Conservation (phyloP, 192 early-diverging fungal genomes). For the Backusella luteola region DNA sequence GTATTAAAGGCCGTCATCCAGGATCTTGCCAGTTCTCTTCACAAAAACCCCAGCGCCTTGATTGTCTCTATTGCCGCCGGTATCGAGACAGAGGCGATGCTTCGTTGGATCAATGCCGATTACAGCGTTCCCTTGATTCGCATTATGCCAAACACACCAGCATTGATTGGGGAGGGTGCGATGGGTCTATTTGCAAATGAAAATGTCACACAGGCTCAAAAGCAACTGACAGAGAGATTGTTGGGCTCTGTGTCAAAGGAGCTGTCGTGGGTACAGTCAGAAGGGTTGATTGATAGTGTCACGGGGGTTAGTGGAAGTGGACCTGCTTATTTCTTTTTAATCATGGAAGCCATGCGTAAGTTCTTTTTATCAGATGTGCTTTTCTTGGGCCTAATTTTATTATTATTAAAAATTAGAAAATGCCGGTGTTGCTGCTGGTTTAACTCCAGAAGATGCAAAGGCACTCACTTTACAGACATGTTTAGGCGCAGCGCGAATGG, state of each 20-base stretch:
- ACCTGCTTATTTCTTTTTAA: constrained; percentile 91
- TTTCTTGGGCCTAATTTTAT: constrained; percentile 51
- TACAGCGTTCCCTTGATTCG: constrained; percentile 41
- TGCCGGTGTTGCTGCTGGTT: constrained; percentile 72
- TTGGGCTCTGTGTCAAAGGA: constrained; percentile 71
- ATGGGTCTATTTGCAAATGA: constrained; percentile 72
- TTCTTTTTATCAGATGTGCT: not conserved
- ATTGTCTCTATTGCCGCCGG: constrained; percentile 91
- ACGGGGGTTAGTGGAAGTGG: constrained; percentile 85
- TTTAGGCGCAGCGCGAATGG: constrained; percentile 89
- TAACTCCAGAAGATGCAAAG: constrained; percentile 69
- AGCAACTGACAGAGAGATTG: constrained; percentile 64
- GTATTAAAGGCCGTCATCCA: constrained; percentile 73
- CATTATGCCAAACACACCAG: constrained; percentile 94
- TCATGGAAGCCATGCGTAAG: constrained; percentile 77
- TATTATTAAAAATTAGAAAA: constrained; percentile 78
- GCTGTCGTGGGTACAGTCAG: constrained; percentile 75
- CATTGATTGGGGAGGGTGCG: constrained; percentile 82
- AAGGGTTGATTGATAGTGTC: constrained; percentile 77
- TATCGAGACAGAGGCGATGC: constrained; percentile 74
- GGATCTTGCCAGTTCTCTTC: constrained; percentile 36
- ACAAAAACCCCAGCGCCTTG: constrained; percentile 58
- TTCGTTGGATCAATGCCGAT: constrained; percentile 61
- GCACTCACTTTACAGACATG: constrained; percentile 89
- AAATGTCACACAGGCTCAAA: constrained; percentile 58